A percentile compares a stretch with the other conserved stretches of the same genome.
Evolutionary conservation across 2,329 filamentous ascomycete genomes (phyloP).

Genomic region (Atkinsonella hypoxylon): DNA sequence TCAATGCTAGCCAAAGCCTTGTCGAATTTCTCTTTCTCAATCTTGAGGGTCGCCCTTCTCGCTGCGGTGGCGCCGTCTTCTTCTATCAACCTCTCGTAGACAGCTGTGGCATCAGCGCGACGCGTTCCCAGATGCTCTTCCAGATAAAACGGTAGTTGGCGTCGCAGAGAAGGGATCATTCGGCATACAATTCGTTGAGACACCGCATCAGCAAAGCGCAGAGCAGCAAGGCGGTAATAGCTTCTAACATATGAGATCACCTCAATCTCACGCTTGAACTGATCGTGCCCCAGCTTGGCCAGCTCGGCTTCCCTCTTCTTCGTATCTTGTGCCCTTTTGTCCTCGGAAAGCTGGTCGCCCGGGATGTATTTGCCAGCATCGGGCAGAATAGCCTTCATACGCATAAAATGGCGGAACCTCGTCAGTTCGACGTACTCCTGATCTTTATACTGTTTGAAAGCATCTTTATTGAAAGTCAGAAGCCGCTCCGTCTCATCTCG

Average conservation of each 20-base stretch:
- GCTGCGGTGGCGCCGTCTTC: constrained; percentile 33
- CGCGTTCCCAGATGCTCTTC: constrained; percentile 31
- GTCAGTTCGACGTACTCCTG: constrained; percentile 34
- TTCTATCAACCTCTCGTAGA: constrained; percentile 34
- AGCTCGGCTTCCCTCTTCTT: constrained; percentile 29
- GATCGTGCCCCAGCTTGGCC: constrained; percentile 41
- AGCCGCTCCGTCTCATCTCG: constrained; percentile 41
- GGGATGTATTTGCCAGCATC: constrained; percentile 6
- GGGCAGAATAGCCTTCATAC: constrained; percentile 30
- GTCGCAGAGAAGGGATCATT: constrained; percentile 33
- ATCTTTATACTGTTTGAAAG: constrained; percentile 32
- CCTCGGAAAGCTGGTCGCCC: constrained; percentile 27
- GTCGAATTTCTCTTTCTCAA: constrained; percentile 33
- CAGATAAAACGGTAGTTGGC: constrained; percentile 28
- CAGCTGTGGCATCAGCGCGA: constrained; percentile 14
- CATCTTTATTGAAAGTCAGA: constrained; percentile 43
- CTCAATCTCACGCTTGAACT: constrained; percentile 46
- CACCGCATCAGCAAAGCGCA: constrained; percentile 49
- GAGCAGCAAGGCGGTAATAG: constrained; percentile 57
- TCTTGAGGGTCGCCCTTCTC: constrained; percentile 28
- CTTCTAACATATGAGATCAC: constrained; percentile 52
- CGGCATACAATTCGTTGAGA: constrained; percentile 35
- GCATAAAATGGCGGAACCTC: constrained; percentile 36
- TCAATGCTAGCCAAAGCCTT: constrained; percentile 34
- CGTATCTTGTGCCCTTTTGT: constrained; percentile 33